phyloP scores from a whole-genome alignment of 164 flowering plant species.

The grape (Vitis vinifera) region ASM3070453v1 NC_081818.1:24722001-24722500 shows the following conservation, averaged over 20 bases:
- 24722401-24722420: background rate
- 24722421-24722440: background rate
- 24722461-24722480: background rate
- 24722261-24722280: constrained; percentile 20
- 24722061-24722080: too few relatives aligned
- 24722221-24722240: background rate
- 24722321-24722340: constrained; percentile 21
- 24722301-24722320: constrained; percentile 37
- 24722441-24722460: background rate
- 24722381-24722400: background rate
- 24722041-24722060: too few relatives aligned
- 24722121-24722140: background rate
- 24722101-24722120: background rate
- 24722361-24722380: background rate
- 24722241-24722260: constrained; percentile 16
- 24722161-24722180: too few relatives aligned
- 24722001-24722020: too few relatives aligned
- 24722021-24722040: too few relatives aligned
- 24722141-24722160: too few relatives aligned
- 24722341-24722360: background rate
- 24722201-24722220: background rate
- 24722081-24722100: too few relatives aligned
- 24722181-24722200: background rate
- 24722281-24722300: constrained; percentile 29
- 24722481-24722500: constrained; percentile 29